Base-by-base conservation (phyloP, 1,284 basidiomycete genomes). In the Testicularia cyperi region DNA sequence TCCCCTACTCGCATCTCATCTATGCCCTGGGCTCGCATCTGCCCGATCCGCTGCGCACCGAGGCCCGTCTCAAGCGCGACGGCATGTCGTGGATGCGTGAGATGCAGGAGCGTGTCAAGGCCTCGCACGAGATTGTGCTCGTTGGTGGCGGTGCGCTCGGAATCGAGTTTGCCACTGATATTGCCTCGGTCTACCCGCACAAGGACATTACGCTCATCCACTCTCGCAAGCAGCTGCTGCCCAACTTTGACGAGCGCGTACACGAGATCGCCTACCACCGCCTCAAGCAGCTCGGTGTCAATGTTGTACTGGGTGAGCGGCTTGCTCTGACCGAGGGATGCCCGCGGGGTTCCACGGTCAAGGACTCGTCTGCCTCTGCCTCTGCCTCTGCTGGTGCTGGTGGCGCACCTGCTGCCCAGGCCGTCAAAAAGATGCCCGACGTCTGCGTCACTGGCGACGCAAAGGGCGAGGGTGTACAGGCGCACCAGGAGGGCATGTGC, bases 91-190 rank as follows among this genome's bases (percentile, higher is more conserved):
- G 71, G 74, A 73, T 76, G 71, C 37, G 44, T 19, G 35, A 58
- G 22, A 57, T 62, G 10, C 71, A 76, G 36, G 28, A 49, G 9
- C 63, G 70, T 15, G 48, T 76, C 37, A 52, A 53, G 22, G 44
- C 41, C 2, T 68, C 69, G 14, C 30, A 67, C 27, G 64, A 74
- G 27, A 66, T 75, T 26, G 65, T 76, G 4, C 45, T 76, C 10
- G 69, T 76, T 2, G 74, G 74, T 15, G 74, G 74, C n/a, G 74
- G 74, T 23, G 72, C 74, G 30, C 51, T 76, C 3, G 74, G 74
- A 26, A 72, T 76, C 1, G 64, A 76, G 34, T 62, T 68, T 20
- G 74, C 74, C 9, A 58, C 61, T 1, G 74, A 76, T 42, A 76
- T 74, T 38, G 66, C 65, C 7, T 66, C 55, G 12, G 44, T 69